Base-by-base conservation (phyloP, 768 basidiomycete genomes). In the Exidia glandulosa region DNA sequence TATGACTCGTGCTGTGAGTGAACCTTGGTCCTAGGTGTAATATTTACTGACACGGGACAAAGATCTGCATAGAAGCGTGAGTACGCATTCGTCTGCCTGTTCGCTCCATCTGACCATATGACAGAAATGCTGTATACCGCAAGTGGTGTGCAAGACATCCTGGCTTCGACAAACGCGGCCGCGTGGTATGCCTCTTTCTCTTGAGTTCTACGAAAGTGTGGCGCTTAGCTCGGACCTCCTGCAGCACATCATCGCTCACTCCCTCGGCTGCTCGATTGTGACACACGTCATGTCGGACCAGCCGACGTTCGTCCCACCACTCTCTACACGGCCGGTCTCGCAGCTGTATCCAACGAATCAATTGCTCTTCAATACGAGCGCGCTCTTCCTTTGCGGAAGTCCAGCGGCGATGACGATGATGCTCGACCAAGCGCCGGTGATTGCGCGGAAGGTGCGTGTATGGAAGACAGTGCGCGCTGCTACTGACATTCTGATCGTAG, bases 121-220 rank as follows among this genome's bases (percentile, higher is more conserved):
- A n/a, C n/a, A 68, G 67, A 29, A 77, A 77, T 62, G 69, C 71
- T 33, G 68, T 72, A 7, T 77, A 76, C 62, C 66, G 76, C 19
- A 60, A 74, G 16, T 77, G 76, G 76, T 72, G 74, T 59, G 72
- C 72, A 0, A 68, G 76, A 14, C 72, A 77, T 64, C 75, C 76
- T 14, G 70, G 67, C 1, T 77, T 76, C 58, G 73, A 72, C 19
- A 60, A 62, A 48, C 64, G 68, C 47, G 75, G 75, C 1, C 57
- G 73, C 19, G 73, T 77, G 23, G 41, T 45, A 4, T 23, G 41
- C 19, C 10, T 19, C 9, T 6, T 6, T 19, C 1, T 3, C 41
- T 45, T 13, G 16, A 6, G 16, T 19, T 45, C 4, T 2, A 45
- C n/a, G n/a, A n/a, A n/a, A n/a, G n/a, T n/a, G n/a, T n/a, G 41